phyloP scores from a whole-genome alignment of 768 basidiomycete genomes.

The Tremella mesenterica region DNA sequence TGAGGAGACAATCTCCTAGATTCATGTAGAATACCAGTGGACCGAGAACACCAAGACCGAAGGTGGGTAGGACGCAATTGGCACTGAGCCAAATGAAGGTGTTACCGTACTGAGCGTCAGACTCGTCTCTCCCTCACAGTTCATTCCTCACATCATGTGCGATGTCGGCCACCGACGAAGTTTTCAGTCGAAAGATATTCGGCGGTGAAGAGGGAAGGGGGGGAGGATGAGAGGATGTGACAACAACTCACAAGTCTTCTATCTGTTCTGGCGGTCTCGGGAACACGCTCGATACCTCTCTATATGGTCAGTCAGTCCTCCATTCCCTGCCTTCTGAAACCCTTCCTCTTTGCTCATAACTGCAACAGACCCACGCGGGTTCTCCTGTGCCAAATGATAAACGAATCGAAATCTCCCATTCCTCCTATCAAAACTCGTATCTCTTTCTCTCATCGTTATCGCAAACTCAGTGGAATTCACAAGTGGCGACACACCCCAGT shows the following conservation, averaged over 20 bases:
- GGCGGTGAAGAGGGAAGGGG: too few relatives aligned
- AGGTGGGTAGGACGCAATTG: constrained; percentile 35
- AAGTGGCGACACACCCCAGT: neutral
- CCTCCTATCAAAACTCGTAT: too few relatives aligned
- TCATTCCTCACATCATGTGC: neutral
- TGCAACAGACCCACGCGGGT: neutral
- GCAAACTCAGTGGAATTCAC: too few relatives aligned
- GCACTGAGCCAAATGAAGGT: constrained; percentile 18
- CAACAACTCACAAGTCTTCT: constrained; percentile 11
- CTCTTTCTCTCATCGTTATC: too few relatives aligned
- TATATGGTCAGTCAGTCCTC: neutral
- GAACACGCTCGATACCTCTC: constrained; percentile 27
- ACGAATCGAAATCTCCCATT: too few relatives aligned
- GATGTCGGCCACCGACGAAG: too few relatives aligned
- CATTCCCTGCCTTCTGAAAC: too few relatives aligned
- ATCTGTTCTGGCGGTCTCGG: constrained; percentile 14
- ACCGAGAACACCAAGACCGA: constrained; percentile 47
- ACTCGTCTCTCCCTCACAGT: neutral
- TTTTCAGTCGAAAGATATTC: too few relatives aligned
- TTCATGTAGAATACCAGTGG: constrained; percentile 44
- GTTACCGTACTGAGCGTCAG: constrained; percentile 13
- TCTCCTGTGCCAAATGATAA: too few relatives aligned
- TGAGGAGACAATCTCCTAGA: constrained; percentile 45
- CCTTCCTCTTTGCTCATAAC: too few relatives aligned
- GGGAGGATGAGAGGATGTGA: too few relatives aligned